Evolutionary conservation across 108 stramenopile genomes (phyloP).

Genomic region (Nitzschia palea): DNA sequence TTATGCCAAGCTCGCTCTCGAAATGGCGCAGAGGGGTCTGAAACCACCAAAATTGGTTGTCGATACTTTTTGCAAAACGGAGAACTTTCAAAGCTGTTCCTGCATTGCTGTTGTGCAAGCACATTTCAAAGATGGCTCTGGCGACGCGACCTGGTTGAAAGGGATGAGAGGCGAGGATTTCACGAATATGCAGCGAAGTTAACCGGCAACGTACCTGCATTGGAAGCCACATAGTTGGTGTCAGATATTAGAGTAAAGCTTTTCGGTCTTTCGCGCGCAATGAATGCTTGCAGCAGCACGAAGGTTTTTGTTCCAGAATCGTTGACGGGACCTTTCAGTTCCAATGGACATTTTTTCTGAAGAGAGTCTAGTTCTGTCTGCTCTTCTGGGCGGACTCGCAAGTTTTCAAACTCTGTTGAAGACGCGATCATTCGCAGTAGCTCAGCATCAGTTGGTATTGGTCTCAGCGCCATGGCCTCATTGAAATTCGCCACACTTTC

Average conservation of each 20-base stretch:
- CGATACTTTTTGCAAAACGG: constrained; percentile 90
- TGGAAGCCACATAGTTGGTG: constrained; percentile 96
- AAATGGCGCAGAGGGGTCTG: constrained; percentile 93
- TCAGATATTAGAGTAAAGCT: constrained; percentile 96
- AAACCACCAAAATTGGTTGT: constrained; percentile 96
- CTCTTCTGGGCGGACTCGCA: constrained; percentile 95
- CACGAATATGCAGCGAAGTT: not conserved
- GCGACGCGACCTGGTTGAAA: constrained; percentile 76
- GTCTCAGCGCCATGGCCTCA: constrained; percentile 53
- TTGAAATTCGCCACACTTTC: constrained; percentile 95
- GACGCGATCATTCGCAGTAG: constrained; percentile 84
- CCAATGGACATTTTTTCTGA: constrained; percentile 54
- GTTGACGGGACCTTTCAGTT: constrained; percentile 65
- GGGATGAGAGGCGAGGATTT: not conserved
- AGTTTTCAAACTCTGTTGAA: constrained; percentile 95
- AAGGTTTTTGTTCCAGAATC: constrained; percentile 89
- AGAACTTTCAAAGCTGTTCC: constrained; percentile 84
- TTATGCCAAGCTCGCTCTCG: constrained; percentile 66
- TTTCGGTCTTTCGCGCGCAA: constrained; percentile 62
- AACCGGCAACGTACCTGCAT: constrained; percentile 54
- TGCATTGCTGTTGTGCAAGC: constrained; percentile 65
- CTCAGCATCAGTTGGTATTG: constrained; percentile 74
- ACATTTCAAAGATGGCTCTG: constrained; percentile 97
- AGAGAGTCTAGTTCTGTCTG: constrained; percentile 78
- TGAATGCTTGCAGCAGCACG: constrained; percentile 92